Conservation (phyloP, 2,329 filamentous ascomycete genomes). For the Aspergillus sp. region DNA sequence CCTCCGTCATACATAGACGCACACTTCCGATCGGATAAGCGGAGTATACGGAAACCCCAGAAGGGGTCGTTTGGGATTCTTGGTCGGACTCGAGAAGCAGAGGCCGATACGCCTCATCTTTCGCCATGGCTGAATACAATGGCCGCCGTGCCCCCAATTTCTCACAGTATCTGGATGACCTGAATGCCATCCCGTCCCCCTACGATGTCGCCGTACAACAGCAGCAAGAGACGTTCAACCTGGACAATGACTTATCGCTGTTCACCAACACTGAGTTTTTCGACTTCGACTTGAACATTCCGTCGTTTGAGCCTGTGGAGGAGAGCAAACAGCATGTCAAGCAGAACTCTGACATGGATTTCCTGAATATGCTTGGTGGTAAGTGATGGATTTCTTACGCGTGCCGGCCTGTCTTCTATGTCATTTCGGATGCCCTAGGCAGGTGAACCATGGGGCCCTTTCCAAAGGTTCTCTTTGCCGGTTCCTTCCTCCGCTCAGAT, state of each 20-base stretch:
- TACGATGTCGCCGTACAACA: constrained; percentile 59
- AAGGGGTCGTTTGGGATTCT: neutral
- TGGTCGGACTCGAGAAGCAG: neutral
- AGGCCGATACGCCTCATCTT: constrained; percentile 17
- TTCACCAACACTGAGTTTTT: constrained; percentile 84
- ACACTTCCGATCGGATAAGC: neutral
- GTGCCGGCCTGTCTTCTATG: neutral
- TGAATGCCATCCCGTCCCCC: constrained; percentile 70
- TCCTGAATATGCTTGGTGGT: constrained; percentile 44
- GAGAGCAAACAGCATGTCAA: constrained; percentile 26
- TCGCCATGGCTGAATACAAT: constrained; percentile 69
- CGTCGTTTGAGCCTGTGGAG: constrained; percentile 33
- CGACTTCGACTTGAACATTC: constrained; percentile 59
- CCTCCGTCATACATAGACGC: neutral
- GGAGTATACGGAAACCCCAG: neutral
- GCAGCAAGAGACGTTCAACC: constrained; percentile 58
- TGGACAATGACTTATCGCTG: constrained; percentile 72
- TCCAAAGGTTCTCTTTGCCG: neutral
- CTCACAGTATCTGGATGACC: constrained; percentile 81
- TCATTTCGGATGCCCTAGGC: neutral
- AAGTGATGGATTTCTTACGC: constrained; percentile 24
- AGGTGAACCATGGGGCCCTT: neutral
- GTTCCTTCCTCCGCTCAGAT: neutral
- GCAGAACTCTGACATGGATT: constrained; percentile 36
- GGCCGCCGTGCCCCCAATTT: constrained; percentile 81